These are phyloP conservation scores for Microcyclosporella mali DNA, from an alignment of 2,329 filamentous ascomycete species.

Conservation along the genomic window DNA sequence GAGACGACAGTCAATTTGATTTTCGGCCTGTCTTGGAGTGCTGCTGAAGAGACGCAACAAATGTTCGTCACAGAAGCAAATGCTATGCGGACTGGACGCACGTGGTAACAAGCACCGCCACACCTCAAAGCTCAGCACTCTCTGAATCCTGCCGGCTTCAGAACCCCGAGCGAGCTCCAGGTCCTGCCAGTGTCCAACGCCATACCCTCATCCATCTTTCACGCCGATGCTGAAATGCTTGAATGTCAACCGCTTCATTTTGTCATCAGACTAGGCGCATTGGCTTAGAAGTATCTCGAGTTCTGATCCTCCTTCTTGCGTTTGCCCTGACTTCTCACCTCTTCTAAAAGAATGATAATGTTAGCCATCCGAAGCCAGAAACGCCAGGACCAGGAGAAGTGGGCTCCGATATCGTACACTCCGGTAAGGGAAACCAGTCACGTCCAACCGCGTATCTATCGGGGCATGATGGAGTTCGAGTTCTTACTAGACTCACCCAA, in stretches of 20 bases:
- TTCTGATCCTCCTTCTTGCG: not conserved
- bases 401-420: slow-evolving; percentile 3
- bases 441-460: slow-evolving; percentile 16
- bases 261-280: not conserved
- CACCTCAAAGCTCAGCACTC: too few species aligned
- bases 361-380: not conserved
- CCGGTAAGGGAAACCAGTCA: not conserved
- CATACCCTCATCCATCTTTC: not conserved
- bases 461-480: slow-evolving; percentile 36
- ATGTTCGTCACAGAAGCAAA: slow-evolving; percentile 13
- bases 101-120: slow-evolving; percentile 13
- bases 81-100: slow-evolving; percentile 15
- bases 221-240: not conserved
- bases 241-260: too few species aligned
- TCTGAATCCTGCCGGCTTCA: not conserved
- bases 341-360: not conserved
- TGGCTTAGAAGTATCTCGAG: not conserved
- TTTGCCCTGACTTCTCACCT: not conserved
- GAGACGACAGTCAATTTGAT: not conserved
- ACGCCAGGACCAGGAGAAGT: not conserved
- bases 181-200: not conserved
- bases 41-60: not conserved
- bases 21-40: slow-evolving; percentile 4
- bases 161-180: not conserved
- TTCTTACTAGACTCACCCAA: slow-evolving; percentile 61